Conservation (phyloP, 176 grass and related monocot genomes). For the Musa acuminata region DNA sequence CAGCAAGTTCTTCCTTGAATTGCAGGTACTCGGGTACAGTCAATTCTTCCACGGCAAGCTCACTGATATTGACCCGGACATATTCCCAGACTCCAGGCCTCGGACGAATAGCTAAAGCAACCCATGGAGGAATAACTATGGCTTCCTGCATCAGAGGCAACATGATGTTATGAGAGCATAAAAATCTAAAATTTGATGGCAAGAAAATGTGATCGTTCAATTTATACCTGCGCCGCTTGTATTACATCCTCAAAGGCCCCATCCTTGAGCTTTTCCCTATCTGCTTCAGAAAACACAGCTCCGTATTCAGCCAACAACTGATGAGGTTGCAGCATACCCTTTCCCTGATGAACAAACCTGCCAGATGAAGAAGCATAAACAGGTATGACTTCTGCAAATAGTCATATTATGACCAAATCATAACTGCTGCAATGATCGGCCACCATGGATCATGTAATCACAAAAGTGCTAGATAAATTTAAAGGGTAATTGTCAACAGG, state of each 20-base stretch:
- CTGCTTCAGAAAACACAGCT: constrained; percentile 51
- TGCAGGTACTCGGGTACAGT: constrained; percentile 86
- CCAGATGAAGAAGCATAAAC: not conserved
- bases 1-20: constrained; percentile 88
- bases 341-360: constrained; percentile 73
- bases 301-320: constrained; percentile 86
- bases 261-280: constrained; percentile 86
- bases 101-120: constrained; percentile 76
- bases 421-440: not conserved
- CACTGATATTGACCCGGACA: constrained; percentile 70
- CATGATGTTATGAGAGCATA: not conserved
- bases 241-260: constrained; percentile 82
- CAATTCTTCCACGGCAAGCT: constrained; percentile 74
- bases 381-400: not conserved
- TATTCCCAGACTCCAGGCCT: constrained; percentile 95
- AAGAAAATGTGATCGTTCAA: not conserved
- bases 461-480: not conserved
- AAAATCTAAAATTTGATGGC: not conserved
- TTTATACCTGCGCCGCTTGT: constrained; percentile 60
- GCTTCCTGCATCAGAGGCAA: constrained; percentile 42
- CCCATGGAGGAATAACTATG: constrained; percentile 71
- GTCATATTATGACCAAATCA: not conserved
- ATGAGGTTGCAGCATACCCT: constrained; percentile 84
- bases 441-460: too few species aligned
- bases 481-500: not conserved